Evolutionary conservation across 2,329 filamentous ascomycete genomes (phyloP), one percentile per base, ranked within the genome.

Genomic region (Aciculosporium take): DNA sequence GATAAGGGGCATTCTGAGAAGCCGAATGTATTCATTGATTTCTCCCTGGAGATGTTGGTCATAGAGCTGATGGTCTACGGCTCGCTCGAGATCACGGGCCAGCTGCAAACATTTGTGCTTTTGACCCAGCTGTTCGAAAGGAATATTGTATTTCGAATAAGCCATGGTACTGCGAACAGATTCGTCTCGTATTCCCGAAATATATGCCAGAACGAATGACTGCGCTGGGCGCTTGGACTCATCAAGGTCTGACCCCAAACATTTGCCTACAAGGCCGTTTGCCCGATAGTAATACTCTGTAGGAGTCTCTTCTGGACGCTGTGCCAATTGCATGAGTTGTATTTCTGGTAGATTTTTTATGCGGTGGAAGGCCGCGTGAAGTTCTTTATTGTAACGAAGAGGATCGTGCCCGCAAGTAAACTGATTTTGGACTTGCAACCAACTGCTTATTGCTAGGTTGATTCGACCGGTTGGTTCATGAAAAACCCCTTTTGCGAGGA

Each of bases 21-120:
- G 47, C 0, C 53, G 49, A n/a, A 77, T 56, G 48, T 79, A 79
- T 10, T 61, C 55, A 41, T 56, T 56, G 33, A 79, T 58, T 28
- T 60, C 52, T 3, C 53, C 49, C 15, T 55, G 45, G 32, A 63
- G 51, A 1, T 54, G 40, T 3, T 57, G 54, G 0, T 60, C 52
- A 47, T 75, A 79, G 1, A 67, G 41, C 9, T 62, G 58, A 27
- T 67, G 68, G 17, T 65, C 62, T 3, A 78, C 49, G 3, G 71
- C 73, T 44, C 60, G 64, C 48, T 76, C 68, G 43, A 77, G 72
- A 37, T 78, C 71, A 18, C 57, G 52, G 5, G 68, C 72, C 23
- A 80, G 64, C 49, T 79, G 69, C 13, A 78, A 53, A 38, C 63
- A 65, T 52, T 71, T 72, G 55, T 80, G 76, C 28, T 60, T 62